Evolutionary conservation across 805 yeast species (phyloP).

Genomic region (Kuraishia floccosa): DNA sequence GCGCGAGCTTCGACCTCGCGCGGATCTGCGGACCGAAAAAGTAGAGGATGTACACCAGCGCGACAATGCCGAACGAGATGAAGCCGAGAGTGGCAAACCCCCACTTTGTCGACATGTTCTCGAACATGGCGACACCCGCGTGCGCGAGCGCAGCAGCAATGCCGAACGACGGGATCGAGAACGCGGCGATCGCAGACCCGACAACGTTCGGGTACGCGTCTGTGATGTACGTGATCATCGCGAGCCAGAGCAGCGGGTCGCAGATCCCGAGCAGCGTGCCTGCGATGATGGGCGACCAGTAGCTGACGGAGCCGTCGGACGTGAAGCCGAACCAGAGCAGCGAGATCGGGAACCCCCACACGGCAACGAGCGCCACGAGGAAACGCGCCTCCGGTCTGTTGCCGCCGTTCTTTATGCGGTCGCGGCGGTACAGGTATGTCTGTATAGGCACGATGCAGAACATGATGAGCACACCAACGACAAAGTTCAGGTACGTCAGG

Average conservation of each 20-base stretch:
- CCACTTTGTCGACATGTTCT: slow-evolving; percentile 22
- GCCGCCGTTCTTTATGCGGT: slow-evolving; percentile 19
- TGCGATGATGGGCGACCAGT: slow-evolving; percentile 23
- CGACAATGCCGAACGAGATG: slow-evolving; percentile 19
- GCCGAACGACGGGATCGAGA: slow-evolving; percentile 22
- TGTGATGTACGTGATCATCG: slow-evolving; percentile 21
- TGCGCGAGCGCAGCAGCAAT: slow-evolving; percentile 23
- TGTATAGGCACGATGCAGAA: slow-evolving; percentile 18
- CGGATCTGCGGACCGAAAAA: slow-evolving; percentile 20
- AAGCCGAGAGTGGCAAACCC: slow-evolving; percentile 21
- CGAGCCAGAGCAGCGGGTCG: slow-evolving; percentile 23
- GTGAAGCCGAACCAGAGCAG: slow-evolving; percentile 23
- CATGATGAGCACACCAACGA: slow-evolving; percentile 19
- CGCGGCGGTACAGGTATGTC: slow-evolving; percentile 17
- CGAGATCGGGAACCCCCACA: slow-evolving; percentile 24
- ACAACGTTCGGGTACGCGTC: slow-evolving; percentile 21
- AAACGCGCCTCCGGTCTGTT: slow-evolving; percentile 23
- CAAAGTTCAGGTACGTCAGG: slow-evolving; percentile 20
- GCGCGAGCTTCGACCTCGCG: slow-evolving; percentile 17
- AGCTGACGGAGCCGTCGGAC: slow-evolving; percentile 16
- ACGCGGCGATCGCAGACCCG: slow-evolving; percentile 23
- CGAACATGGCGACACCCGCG: slow-evolving; percentile 27
- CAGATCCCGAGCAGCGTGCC: slow-evolving; percentile 19
- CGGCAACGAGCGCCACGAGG: slow-evolving; percentile 17
- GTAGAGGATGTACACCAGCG: slow-evolving; percentile 19